Evolutionary conservation across 2,329 filamentous ascomycete species (phyloP), one percentile per base, ranked within the genome.

Genomic region (Penicillium crustosum): DNA sequence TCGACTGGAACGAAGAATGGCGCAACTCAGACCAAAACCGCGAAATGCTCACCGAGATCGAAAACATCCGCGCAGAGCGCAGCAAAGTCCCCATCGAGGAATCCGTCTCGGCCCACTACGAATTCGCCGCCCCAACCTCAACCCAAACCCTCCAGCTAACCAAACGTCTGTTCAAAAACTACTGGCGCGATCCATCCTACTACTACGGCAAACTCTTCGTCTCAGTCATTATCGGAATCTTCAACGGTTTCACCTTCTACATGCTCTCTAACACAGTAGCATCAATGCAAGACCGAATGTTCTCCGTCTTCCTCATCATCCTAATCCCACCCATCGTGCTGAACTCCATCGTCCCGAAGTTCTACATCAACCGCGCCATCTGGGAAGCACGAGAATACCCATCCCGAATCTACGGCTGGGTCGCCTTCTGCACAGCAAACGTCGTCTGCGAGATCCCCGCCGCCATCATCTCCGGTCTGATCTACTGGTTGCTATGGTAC

Each of bases 211-310:
- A 91, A 70, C 77, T 93, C 27, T 92, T 91, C 73, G 82, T 87
- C 35, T 81, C 86, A 4, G 83, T 90, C 57, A 82, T 91, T 60
- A 80, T 89, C 44, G 89, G 87, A 17, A 85, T 91, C 71, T 90
- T 92, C 80, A 91, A 90, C 75, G 88, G 88, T 23, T 91, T 91
- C 75, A 91, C 89, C 4, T 92, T 91, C 77, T 91, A 83, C 79
- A 79, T 87, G 65, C 81, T 91, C 3, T 87, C 86, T 2, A 79
- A 86, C 71, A 82, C 80, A 0, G 78, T 89, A 48, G 81, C 83
- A 15, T 88, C 89, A 66, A 86, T 92, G 81, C 88, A 92, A 69
- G 86, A 90, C 74, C 83, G 89, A 65, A 87, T 92, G 83, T 93
- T 93, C 79, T 89, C 88, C 0, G 75, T 78, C 52, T 90, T 89